A percentile compares a stretch with the other conserved stretches of the same genome.
phyloP scores from a whole-genome alignment of 768 basidiomycete species.

The Termitomyces sp. region DNA sequence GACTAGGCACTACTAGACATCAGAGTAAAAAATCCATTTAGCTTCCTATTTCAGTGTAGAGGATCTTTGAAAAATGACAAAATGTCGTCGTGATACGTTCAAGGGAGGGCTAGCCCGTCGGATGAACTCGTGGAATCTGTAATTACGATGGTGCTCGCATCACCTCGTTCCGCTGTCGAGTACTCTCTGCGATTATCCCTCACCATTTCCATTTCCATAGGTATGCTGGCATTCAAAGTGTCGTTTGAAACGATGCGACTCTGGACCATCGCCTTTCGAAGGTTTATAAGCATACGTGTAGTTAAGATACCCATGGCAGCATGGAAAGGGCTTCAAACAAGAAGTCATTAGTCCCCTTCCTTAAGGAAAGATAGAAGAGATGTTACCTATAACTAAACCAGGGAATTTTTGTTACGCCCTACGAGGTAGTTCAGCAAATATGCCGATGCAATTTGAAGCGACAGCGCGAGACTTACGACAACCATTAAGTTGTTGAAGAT shows the following conservation, averaged over 20 bases:
- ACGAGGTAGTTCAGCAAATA: background rate
- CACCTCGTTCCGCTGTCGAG: background rate
- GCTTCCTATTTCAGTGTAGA: background rate
- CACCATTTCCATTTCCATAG: background rate
- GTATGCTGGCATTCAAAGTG: background rate
- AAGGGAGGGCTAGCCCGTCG: background rate
- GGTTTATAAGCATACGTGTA: constrained; percentile 39
- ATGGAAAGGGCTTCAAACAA: constrained; percentile 34
- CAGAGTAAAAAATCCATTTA: background rate
- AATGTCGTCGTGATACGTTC: background rate
- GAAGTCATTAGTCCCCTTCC: background rate
- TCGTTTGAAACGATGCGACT: constrained; percentile 3
- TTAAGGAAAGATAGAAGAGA: constrained; percentile 9
- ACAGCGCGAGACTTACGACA: constrained; percentile 19
- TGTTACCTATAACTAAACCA: constrained; percentile 44
- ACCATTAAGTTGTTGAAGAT: constrained; percentile 46
- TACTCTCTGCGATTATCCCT: background rate
- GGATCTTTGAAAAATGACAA: background rate
- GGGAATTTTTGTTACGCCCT: constrained; percentile 40
- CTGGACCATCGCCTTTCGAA: constrained; percentile 28
- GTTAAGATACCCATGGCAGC: constrained; percentile 43
- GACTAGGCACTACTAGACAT: background rate
- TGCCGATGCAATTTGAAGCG: background rate
- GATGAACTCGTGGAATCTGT: background rate
- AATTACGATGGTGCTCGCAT: background rate